Percentiles rank a stretch among this genome's conserved stretches.
These are phyloP conservation scores for Claviceps maximensis DNA, from an alignment of 2,329 filamentous ascomycete species.

Conservation along the genomic window DNA sequence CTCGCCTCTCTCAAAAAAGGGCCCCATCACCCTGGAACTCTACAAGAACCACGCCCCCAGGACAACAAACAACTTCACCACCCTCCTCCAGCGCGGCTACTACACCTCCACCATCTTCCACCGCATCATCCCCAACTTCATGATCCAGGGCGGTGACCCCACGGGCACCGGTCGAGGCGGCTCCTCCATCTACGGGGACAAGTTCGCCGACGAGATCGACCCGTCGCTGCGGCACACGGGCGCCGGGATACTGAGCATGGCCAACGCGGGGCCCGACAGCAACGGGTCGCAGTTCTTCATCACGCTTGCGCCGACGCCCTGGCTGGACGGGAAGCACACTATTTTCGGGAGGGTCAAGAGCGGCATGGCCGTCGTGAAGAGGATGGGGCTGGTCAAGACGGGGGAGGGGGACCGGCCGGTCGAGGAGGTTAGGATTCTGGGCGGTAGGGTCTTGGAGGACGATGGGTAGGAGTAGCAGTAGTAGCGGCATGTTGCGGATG, in stretches of 20 bases:
- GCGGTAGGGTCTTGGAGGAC: constrained; percentile 55
- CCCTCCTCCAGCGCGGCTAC: constrained; percentile 70
- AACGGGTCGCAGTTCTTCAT: constrained; percentile 96
- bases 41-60: constrained; percentile 81
- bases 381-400: constrained; percentile 81
- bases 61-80: constrained; percentile 78
- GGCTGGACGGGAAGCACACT: constrained; percentile 93
- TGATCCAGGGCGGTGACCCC: constrained; percentile 90
- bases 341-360: constrained; percentile 86
- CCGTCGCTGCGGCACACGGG: constrained; percentile 75
- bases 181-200: constrained; percentile 78
- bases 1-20: constrained; percentile 33
- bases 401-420: constrained; percentile 66
- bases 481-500: too few relatives aligned
- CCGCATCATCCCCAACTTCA: constrained; percentile 90
- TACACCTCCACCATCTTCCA: constrained; percentile 82
- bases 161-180: constrained; percentile 89
- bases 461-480: constrained; percentile 9
- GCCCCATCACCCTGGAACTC: constrained; percentile 74
- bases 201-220: constrained; percentile 86
- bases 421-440: constrained; percentile 70
- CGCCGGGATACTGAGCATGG: constrained; percentile 90
- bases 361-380: constrained; percentile 71
- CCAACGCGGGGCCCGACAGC: constrained; percentile 83
- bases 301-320: constrained; percentile 84